Base-by-base conservation (phyloP, 805 yeast genomes). In the Kuraishia hungarica region DNA sequence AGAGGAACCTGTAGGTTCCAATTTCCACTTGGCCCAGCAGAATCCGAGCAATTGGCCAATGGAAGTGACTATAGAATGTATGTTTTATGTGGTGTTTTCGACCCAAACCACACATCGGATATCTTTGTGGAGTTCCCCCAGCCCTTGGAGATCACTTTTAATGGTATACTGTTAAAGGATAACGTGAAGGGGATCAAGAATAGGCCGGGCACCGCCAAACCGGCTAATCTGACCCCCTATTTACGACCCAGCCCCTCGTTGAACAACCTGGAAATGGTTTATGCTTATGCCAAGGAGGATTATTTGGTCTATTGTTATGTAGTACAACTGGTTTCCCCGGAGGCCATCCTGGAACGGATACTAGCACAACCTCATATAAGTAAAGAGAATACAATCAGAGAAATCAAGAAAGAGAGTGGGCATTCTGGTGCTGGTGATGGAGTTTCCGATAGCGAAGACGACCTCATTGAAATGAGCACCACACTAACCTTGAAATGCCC, bases 401-500 rank as follows among this genome's bases (percentile, higher is more conserved):
- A 80, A 43, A 77, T 89, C 35, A 64, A 66, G 52, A 35, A 35
- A 15, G 43, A 35, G 17, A 6, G 11, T 15, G 43, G 17, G 17
- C 5, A 35, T 35, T 2, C 4, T 15, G 43, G 43, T 15, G 43
- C 4, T 8, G 54, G 55, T 50, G 59, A 67, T 54, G 69, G 72
- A 53, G 73, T 75, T 47, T 26, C 5, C 29, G 29, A 10, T 26
- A 79, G 78, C 49, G 84, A 78, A 39, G 92, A 85, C 55, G 97
- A 88, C 54, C 93, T 87, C 55, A 67, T 89, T 4, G 85, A 88
- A 39, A 81, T 86, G 23, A 78, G 86, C 1, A 82, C 89, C 19
- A 76, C 81, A 1, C 72, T 89, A 53, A 77, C 90, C 19, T 72
- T 94, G 56, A 81, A 80, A 59, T 92, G 96, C 65, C 97, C 97